These are phyloP conservation scores for Xerocomus nothofagi DNA, from an alignment of 1,284 basidiomycete genomes.

Conservation along the genomic window DNA sequence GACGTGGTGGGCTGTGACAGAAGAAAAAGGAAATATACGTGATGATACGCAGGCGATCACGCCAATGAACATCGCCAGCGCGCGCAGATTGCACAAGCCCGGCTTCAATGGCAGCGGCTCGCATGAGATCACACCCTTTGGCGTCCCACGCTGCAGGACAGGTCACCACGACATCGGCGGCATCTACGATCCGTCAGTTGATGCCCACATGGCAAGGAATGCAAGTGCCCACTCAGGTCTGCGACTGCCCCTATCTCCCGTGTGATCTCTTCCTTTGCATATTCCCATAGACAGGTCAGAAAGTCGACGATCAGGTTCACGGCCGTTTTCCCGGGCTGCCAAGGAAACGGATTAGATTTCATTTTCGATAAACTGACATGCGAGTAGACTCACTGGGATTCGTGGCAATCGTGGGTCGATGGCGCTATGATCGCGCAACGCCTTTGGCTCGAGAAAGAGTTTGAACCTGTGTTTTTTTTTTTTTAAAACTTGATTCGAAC, in stretches of 20 bases:
- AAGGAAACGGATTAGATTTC: neutral
- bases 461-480: conserved; percentile 69
- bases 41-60: conserved; percentile 76
- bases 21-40: conserved; percentile 43
- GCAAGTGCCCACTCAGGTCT: conserved; percentile 61
- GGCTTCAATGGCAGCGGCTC: conserved; percentile 74
- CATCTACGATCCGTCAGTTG: conserved; percentile 44
- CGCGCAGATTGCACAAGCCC: conserved; percentile 70
- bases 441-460: conserved; percentile 75
- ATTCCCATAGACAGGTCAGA: conserved; percentile 76
- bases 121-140: conserved; percentile 77
- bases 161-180: conserved; percentile 77
- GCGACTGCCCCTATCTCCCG: conserved; percentile 79
- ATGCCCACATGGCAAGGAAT: neutral
- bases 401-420: conserved; percentile 74
- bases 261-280: conserved; percentile 81
- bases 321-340: conserved; percentile 68
- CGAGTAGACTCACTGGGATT: conserved; percentile 57
- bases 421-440: conserved; percentile 63
- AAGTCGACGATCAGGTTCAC: conserved; percentile 79
- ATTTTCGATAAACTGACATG: neutral
- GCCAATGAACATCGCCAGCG: conserved; percentile 73
- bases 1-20: conserved; percentile 1
- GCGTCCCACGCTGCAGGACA: conserved; percentile 87
- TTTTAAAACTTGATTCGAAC: neutral